Conservation (phyloP, 192 early-diverging fungal species). For the Chytriomyces sp. region DNA sequence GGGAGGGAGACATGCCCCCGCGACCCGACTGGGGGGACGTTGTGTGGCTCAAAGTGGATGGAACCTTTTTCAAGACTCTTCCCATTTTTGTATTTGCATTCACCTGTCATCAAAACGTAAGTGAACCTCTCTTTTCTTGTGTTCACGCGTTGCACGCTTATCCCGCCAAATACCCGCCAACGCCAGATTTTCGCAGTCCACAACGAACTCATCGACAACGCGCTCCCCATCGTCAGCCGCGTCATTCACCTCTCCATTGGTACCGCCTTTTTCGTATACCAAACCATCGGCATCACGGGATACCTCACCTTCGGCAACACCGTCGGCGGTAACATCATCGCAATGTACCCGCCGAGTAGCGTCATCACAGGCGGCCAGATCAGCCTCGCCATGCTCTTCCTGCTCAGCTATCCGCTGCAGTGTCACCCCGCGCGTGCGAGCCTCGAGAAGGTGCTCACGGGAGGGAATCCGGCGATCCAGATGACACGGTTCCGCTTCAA, state of each 20-base stretch:
- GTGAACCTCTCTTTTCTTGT: constrained; percentile 10
- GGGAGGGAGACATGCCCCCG: constrained; percentile 37
- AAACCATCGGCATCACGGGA: constrained; percentile 84
- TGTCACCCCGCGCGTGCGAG: constrained; percentile 87
- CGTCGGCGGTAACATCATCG: constrained; percentile 70
- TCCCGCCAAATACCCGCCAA: background rate
- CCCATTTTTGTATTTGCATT: constrained; percentile 99
- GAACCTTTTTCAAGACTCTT: constrained; percentile 70
- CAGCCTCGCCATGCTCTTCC: constrained; percentile 83
- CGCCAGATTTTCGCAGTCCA: constrained; percentile 93
- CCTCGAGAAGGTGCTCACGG: constrained; percentile 80
- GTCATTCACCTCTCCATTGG: constrained; percentile 79
- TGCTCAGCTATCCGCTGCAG: constrained; percentile 93
- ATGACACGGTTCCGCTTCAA: constrained; percentile 21
- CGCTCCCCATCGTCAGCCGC: constrained; percentile 62
- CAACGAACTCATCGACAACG: constrained; percentile 91
- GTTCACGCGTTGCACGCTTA: background rate
- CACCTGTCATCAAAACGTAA: constrained; percentile 98
- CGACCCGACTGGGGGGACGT: constrained; percentile 38
- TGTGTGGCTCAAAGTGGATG: constrained; percentile 53
- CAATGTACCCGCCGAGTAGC: constrained; percentile 64
- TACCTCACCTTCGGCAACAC: constrained; percentile 85
- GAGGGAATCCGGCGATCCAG: constrained; percentile 9
- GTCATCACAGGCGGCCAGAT: constrained; percentile 84
- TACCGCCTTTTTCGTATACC: constrained; percentile 75